Evolutionary conservation across 306 rosid genomes (phyloP).

Genomic region (Lathyrus sativus): DNA sequence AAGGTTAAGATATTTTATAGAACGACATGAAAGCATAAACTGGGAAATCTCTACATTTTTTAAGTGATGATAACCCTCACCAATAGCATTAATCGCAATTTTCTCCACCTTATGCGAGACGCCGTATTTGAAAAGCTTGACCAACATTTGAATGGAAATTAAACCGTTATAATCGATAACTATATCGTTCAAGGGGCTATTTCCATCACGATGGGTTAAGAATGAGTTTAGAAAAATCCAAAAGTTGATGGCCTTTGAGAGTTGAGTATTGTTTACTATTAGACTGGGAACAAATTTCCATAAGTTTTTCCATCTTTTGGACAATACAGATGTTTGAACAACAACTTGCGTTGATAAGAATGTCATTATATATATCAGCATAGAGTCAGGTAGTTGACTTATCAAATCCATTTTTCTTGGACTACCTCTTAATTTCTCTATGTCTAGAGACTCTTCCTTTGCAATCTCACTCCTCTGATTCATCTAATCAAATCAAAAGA

Average conservation of each 20-base stretch:
- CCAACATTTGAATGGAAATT: neutral
- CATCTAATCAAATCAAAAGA: neutral
- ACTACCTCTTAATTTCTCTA: neutral
- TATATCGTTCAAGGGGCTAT: neutral
- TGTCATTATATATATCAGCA: neutral
- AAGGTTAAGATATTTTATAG: neutral
- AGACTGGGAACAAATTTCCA: neutral
- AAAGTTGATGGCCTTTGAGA: neutral
- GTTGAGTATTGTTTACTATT: neutral
- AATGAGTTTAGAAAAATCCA: neutral
- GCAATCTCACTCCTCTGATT: neutral
- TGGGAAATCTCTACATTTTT: neutral
- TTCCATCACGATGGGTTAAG: neutral
- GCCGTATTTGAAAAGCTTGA: neutral
- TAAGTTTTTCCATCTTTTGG: neutral
- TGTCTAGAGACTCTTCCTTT: neutral
- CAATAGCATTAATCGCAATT: neutral
- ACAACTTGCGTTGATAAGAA: neutral
- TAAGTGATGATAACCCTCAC: neutral
- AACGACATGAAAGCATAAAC: neutral
- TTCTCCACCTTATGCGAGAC: neutral
- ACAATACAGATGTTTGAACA: neutral
- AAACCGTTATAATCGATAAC: neutral
- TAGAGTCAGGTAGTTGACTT: neutral
- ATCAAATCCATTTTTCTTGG: neutral